phyloP scores from a whole-genome alignment of 257 asterid genomes.

The Voacanga thouarsii region DNA sequence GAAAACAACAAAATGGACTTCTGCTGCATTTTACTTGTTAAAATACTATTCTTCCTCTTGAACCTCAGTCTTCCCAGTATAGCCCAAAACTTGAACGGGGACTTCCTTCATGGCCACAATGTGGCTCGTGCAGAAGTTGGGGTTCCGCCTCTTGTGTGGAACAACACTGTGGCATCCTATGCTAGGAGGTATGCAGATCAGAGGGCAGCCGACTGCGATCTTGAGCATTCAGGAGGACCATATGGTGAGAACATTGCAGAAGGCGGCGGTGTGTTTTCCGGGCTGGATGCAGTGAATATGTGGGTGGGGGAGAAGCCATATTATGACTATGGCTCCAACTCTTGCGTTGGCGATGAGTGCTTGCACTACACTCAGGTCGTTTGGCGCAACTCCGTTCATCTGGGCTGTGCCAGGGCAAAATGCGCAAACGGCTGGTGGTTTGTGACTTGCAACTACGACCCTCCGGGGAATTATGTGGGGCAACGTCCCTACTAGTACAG shows the following conservation, averaged over 20 bases:
- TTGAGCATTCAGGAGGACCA: slow-evolving; percentile 29
- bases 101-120: slow-evolving; percentile 38
- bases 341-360: slow-evolving; percentile 22
- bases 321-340: slow-evolving; percentile 17
- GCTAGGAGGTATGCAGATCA: slow-evolving; percentile 18
- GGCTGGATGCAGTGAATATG: slow-evolving; percentile 16
- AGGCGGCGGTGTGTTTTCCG: slow-evolving; percentile 13
- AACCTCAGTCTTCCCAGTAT: not conserved
- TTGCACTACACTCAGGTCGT: slow-evolving; percentile 41
- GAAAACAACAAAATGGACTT: not conserved
- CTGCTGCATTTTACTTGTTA: not conserved
- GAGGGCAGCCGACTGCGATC: slow-evolving; percentile 20
- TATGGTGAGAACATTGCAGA: slow-evolving; percentile 32
- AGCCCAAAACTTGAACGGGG: slow-evolving; percentile 27
- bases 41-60: not conserved
- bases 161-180: slow-evolving; percentile 13
- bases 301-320: slow-evolving; percentile 24
- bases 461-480: slow-evolving; percentile 27
- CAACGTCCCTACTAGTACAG: slow-evolving; percentile 19
- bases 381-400: slow-evolving; percentile 20
- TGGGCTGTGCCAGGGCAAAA: slow-evolving; percentile 40
- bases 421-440: slow-evolving; percentile 27
- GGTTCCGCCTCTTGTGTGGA: slow-evolving; percentile 24
- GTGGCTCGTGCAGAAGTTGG: slow-evolving; percentile 25
- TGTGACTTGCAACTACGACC: slow-evolving; percentile 31